Conservation (phyloP, 306 rosid genomes). For the Quercus cerris region DNA sequence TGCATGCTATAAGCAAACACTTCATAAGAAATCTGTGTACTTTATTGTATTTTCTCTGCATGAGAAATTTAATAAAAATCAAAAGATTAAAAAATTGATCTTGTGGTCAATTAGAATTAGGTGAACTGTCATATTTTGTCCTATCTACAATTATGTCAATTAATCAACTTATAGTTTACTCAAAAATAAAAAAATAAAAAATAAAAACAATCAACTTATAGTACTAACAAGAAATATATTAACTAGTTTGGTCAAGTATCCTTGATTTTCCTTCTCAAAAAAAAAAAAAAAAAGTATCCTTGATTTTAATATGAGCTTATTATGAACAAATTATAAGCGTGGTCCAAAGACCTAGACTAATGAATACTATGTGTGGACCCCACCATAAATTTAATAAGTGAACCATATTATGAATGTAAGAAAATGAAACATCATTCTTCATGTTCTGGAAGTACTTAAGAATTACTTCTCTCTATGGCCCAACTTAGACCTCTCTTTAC, state of each 20-base stretch:
- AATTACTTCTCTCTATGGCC: too few relatives aligned
- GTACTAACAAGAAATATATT: not conserved
- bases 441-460: accelerated
- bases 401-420: too few relatives aligned
- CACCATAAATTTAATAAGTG: too few relatives aligned
- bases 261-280: not conserved
- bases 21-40: not conserved
- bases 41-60: not conserved
- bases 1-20: not conserved
- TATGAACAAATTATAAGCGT: not conserved
- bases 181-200: too few relatives aligned
- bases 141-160: not conserved
- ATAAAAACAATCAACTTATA: not conserved
- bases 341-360: not conserved
- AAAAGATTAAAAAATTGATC: not conserved
- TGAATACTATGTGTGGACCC: too few relatives aligned
- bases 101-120: not conserved
- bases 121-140: not conserved
- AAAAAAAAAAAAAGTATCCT: too few relatives aligned
- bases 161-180: not conserved
- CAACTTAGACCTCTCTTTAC: not conserved
- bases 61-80: too few relatives aligned
- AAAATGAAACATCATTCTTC: accelerated
- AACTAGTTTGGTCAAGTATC: not conserved
- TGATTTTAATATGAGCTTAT: not conserved